Base-by-base conservation (phyloP, 768 basidiomycete genomes). In the Suillus alpinus region DNA sequence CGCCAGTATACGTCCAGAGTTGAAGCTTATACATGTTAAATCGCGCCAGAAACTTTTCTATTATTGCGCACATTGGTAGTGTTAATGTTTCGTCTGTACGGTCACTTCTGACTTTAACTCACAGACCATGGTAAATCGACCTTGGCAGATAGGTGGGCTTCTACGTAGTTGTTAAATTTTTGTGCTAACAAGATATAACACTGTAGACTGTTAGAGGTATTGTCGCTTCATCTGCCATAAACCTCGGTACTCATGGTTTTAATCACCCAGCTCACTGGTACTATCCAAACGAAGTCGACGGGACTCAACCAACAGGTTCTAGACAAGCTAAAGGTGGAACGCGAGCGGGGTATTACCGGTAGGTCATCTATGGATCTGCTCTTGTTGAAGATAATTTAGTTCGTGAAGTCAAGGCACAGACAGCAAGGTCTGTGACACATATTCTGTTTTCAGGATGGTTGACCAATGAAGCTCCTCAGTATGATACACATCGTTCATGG, bases 261-360 rank as follows among this genome's bases (percentile, higher is more conserved):
- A 57, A 52, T 66, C 47, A 36, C 69, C 31, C 72, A 98, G 88
- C 79, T 96, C 63, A 97, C 95, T 40, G 89, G 89, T 6, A 96
- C 95, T 2, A 95, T 98, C 55, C 76, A 81, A 63, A 86, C 81
- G 72, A 85, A 83, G 66, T 71, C 79, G 56, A 77, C 78, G 59
- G 86, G 88, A 40, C 81, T 81, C 64, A 95, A 94, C 70, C 85
- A 89, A 69, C 94, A 95, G 70, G 89, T 95, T 16, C 75, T 95
- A 60, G 94, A 95, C 72, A 96, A 94, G 75, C 81, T 99, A 55
- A 98, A 98, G 74, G 97, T 99, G 3, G 97, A 98, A 71, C 82
- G 94, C 57, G 96, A 98, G 72, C 85, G 96, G 13, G 96, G 96
- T 14, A 99, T 99, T 60, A 99, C 97, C 26, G 92, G 93, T 89